phyloP scores from a whole-genome alignment of 2,329 filamentous ascomycete genomes.

The Dactylellina leptospora region DNA sequence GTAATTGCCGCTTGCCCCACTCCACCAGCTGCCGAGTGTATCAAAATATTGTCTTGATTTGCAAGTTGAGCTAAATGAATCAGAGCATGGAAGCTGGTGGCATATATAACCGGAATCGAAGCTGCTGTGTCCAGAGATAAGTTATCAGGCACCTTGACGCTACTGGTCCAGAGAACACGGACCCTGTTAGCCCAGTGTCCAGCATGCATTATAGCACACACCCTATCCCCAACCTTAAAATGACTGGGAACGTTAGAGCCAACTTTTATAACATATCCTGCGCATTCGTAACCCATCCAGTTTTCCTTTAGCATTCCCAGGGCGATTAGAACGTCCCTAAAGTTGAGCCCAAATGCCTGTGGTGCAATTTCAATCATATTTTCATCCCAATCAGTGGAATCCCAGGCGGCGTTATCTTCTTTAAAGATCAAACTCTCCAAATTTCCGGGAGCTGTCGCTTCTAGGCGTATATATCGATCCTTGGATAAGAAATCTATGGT shows the following conservation, averaged over 20 bases:
- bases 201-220: constrained; percentile 4
- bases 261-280: constrained; percentile 58
- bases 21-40: constrained; percentile 63
- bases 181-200: background rate
- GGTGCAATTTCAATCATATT: background rate
- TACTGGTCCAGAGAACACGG: background rate
- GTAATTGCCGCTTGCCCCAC: constrained; percentile 59
- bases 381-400: background rate
- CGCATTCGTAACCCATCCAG: constrained; percentile 59
- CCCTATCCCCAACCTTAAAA: constrained; percentile 57
- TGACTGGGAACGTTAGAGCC: constrained; percentile 56
- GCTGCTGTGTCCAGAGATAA: background rate
- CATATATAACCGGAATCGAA: background rate
- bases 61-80: background rate
- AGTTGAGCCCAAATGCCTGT: constrained; percentile 57
- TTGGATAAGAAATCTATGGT: background rate
- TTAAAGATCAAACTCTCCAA: constrained; percentile 4
- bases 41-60: constrained; percentile 61
- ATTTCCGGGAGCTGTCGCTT: background rate
- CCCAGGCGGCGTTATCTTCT: background rate
- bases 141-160: background rate
- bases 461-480: background rate
- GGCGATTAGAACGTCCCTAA: constrained; percentile 60
- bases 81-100: background rate
- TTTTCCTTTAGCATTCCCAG: constrained; percentile 59